Evolutionary conservation across 805 yeast genomes (phyloP).

Genomic region (Zygoascus ofunaensis): DNA sequence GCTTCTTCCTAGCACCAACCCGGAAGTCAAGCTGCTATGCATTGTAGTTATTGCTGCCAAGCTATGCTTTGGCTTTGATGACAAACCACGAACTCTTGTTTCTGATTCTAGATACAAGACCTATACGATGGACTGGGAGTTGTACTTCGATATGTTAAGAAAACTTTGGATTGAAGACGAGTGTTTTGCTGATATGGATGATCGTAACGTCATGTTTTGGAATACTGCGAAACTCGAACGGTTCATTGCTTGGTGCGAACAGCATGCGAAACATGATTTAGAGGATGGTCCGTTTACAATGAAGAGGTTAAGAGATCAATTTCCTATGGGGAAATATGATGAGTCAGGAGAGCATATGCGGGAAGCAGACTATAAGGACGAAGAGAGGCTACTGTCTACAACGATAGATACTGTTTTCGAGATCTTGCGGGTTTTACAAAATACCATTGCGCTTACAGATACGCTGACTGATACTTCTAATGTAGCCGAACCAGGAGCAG

Average conservation of each 20-base stretch:
- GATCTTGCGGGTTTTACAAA: constrained; percentile 6
- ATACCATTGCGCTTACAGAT: constrained; percentile 1
- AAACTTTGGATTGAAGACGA: constrained; percentile 22
- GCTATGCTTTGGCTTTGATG: constrained; percentile 22
- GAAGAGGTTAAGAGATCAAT: constrained; percentile 16
- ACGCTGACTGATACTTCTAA: not conserved
- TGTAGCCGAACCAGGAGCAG: constrained; percentile 3
- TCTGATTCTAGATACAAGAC: not conserved
- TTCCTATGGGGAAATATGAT: constrained; percentile 17
- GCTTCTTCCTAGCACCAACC: not conserved
- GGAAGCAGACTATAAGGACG: not conserved
- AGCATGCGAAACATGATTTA: constrained; percentile 13
- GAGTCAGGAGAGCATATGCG: not conserved
- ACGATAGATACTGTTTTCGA: constrained; percentile 10
- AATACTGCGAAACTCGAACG: constrained; percentile 35
- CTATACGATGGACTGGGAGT: constrained; percentile 18
- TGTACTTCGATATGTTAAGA: constrained; percentile 30
- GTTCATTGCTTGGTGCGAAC: constrained; percentile 45
- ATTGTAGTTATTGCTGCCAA: constrained; percentile 11
- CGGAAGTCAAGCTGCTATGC: constrained; percentile 11
- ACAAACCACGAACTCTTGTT: constrained; percentile 10
- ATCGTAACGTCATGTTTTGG: constrained; percentile 39
- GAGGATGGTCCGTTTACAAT: not conserved
- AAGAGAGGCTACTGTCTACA: constrained; percentile 2
- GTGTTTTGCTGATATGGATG: constrained; percentile 21